Base-by-base conservation (phyloP, 495 filamentous ascomycete genomes). In the Xylaria telfairii region DNA sequence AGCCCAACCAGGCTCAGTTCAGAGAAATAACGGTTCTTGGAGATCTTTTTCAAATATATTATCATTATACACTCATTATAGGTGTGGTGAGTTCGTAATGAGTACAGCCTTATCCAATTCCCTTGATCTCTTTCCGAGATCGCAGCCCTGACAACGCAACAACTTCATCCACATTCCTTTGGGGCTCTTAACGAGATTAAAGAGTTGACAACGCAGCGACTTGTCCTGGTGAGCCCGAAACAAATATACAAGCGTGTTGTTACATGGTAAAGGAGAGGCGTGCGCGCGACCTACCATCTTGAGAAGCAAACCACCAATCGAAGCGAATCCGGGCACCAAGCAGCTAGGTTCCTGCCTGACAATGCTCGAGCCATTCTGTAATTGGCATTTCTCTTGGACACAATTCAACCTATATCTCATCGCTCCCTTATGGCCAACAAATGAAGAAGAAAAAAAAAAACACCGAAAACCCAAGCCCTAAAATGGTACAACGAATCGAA, bases 401-500 rank as follows among this genome's bases (percentile, higher is more conserved):
- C 42, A 71, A 61, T 69, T 63, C 67, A 63, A 62, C 41, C 54
- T 54, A 21, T 59, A 62, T 30, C 56, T 42, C 54, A 65, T 65
- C 41, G 61, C 60, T 65, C 39, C 61, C 61, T 42, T 57, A 65
- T 41, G 68, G 32, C 47, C 47, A 70, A 49, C 21, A 44, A 59
- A 65, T 17, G 32, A 49, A 69, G 69, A 26, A 34, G 70, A 70
- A 72, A 69, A 56, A 75, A 66, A 44, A n/a, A n/a, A n/a, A n/a
- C n/a, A n/a, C n/a, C n/a, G n/a, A n/a, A n/a, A n/a, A n/a, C n/a
- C 75, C 71, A 28, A 69, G 49, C 77, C 75, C 73, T 72, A 77
- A 61, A 68, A 76, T 74, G 63, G 70, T 77, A 78, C 74, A 78
- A 66, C 69, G 76, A 78, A 78, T 75, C 28, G 73, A 72, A 68